Evolutionary conservation across 805 yeast genomes (phyloP), one percentile per base, ranked within the genome.

Genomic region (Metschnikowia dekortorum): DNA sequence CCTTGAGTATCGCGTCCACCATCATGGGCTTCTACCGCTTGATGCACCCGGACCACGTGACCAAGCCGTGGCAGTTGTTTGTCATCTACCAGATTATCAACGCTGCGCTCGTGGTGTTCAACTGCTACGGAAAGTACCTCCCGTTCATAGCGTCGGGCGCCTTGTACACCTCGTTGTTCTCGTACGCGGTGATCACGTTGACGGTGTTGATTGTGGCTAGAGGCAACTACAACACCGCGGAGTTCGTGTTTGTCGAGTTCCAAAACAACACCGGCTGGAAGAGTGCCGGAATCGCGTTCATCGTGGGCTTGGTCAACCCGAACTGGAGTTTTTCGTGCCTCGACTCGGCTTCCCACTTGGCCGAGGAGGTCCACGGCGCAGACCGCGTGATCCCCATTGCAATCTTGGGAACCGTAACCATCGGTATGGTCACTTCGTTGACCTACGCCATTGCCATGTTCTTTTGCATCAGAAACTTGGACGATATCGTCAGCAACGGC

Each of bases 341-440:
- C 38, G 76, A 71, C 59, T 63, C 69, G 28, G 75, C 75, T 13
- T 63, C 73, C 28, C 76, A 71, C 53, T 64, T 71, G 62, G 73
- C 73, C 38, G 76, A 71, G 61, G 76, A 70, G 59, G 68, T 70
- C 26, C 56, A 60, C 37, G 61, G 61, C 39, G 71, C 76, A n/a
- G 67, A 66, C 58, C 60, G 66, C 18, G 68, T 65, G 51, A 70
- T 71, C 42, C 76, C 75, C 11, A 67, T 66, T 52, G 74, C 73
- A 14, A 68, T 71, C 37, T 51, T 71, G 52, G 67, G 71, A 16
- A 71, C 76, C 11, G 74, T 71, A 38, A 66, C 74, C 47, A 69
- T 71, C 46, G 75, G 76, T 1, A 62, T 71, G 55, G 55, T 67
- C 35, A 71, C 75, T 2, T 64, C 74, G 2, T 68, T 71, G 58